phyloP scores from a whole-genome alignment of 306 rosid species.

The Glycine tomentella region DNA sequence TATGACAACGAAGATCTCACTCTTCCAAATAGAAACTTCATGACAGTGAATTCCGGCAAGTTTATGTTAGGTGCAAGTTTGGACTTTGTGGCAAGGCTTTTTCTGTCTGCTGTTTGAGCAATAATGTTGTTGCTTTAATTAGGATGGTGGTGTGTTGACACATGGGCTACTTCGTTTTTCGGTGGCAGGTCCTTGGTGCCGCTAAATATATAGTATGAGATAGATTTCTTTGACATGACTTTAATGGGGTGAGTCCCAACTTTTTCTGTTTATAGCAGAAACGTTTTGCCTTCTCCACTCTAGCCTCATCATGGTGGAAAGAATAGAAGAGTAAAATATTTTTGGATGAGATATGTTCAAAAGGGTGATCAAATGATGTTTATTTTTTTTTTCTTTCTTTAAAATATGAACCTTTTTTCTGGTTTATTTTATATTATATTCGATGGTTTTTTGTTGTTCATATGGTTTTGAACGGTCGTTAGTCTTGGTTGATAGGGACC shows the following conservation, averaged over 20 bases:
- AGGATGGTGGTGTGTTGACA: conserved; percentile 52
- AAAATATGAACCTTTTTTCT: conserved; percentile 25
- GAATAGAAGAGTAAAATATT: conserved; percentile 1
- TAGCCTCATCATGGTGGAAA: background rate
- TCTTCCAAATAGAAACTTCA: conserved; percentile 22
- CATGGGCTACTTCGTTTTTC: conserved; percentile 44
- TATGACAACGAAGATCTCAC: conserved; percentile 2
- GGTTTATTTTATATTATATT: background rate
- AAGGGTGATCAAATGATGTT: conserved; percentile 35
- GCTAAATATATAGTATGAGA: conserved; percentile 17
- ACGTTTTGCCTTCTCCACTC: conserved; percentile 23
- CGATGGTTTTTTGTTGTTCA: too few species aligned
- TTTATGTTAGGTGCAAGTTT: conserved; percentile 50
- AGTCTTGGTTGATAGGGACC: background rate
- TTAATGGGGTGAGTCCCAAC: conserved; percentile 13
- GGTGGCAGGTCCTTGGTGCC: conserved; percentile 49
- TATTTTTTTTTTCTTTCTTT: background rate
- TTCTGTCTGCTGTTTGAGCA: conserved; percentile 47
- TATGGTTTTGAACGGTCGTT: conserved; percentile 42
- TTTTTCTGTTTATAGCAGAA: conserved; percentile 33
- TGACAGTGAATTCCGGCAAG: conserved; percentile 35
- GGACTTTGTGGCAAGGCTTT: conserved; percentile 43
- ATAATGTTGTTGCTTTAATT: conserved; percentile 46
- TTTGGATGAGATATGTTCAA: conserved; percentile 14
- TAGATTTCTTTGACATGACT: conserved; percentile 10